Percentiles rank a stretch among this genome's conserved stretches.
Evolutionary conservation across 106 monocot genomes (phyloP).

Genomic region (Chionographis japonica): DNA sequence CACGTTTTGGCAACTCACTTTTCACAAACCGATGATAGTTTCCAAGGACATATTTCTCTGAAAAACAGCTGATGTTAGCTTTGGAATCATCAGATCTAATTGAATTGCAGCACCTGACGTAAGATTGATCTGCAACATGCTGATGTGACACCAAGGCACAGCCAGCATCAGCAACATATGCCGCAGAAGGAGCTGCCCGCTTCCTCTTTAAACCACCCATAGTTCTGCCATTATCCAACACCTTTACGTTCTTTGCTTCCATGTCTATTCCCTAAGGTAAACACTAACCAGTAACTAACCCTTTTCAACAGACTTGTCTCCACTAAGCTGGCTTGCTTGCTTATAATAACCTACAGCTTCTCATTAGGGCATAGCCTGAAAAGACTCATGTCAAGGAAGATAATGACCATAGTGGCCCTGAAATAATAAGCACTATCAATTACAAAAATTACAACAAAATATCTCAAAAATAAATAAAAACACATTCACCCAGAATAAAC

Average conservation of each 20-base stretch:
- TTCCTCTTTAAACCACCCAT: constrained; percentile 34
- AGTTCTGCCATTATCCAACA: constrained; percentile 36
- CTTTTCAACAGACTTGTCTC: constrained; percentile 18
- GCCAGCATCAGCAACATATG: constrained; percentile 6
- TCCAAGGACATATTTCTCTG: constrained; percentile 20
- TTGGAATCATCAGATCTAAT: neutral
- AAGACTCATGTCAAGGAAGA: constrained; percentile 14
- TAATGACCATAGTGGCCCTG: neutral
- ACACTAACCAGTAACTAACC: constrained; percentile 15
- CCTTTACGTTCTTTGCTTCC: constrained; percentile 47
- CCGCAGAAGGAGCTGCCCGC: constrained; percentile 8
- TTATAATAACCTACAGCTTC: constrained; percentile 21
- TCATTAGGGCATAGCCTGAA: neutral
- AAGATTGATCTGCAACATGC: neutral
- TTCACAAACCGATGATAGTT: constrained; percentile 61
- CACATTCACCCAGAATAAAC: too few relatives aligned
- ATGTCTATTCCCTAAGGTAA: constrained; percentile 33
- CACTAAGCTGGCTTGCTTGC: constrained; percentile 14
- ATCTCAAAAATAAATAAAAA: too few relatives aligned
- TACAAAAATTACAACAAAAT: too few relatives aligned
- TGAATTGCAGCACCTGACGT: neutral
- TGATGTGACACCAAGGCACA: neutral
- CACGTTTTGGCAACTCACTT: constrained; percentile 52
- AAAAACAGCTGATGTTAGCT: neutral
- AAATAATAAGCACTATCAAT: neutral